These are phyloP conservation scores for Spathaspora sp. DNA, from an alignment of 805 yeast genomes.

Conservation along the genomic window DNA sequence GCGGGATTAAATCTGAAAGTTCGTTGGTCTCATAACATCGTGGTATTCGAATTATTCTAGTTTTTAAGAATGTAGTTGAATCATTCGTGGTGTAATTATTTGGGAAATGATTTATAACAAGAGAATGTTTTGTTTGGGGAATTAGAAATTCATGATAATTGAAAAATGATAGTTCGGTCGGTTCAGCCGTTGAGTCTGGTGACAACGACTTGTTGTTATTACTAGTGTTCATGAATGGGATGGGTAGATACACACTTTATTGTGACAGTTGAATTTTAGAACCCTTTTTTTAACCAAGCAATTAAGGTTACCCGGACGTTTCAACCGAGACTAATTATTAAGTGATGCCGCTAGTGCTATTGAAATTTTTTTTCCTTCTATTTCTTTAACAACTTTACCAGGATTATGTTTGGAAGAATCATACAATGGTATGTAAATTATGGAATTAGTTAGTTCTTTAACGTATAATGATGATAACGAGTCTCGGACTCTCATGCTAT, in stretches of 20 bases:
- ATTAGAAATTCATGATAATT: constrained; percentile 63
- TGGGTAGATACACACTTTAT: neutral
- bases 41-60: constrained; percentile 67
- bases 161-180: constrained; percentile 39
- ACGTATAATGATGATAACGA: constrained; percentile 33
- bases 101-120: constrained; percentile 66
- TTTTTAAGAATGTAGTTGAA: constrained; percentile 25
- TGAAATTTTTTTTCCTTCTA: neutral
- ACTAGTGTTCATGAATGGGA: neutral
- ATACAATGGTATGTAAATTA: neutral
- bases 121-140: constrained; percentile 14
- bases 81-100: constrained; percentile 41
- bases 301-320: neutral
- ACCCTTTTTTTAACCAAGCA: neutral
- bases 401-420: neutral
- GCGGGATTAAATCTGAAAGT: constrained; percentile 44
- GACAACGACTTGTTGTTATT: neutral
- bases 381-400: neutral
- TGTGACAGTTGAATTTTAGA: neutral
- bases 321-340: neutral
- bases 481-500: constrained; percentile 33
- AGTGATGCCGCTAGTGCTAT: neutral
- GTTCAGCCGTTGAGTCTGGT: neutral
- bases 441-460: neutral
- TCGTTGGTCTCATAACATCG: constrained; percentile 35